Percentiles rank a stretch among this genome's conserved stretches.
Evolutionary conservation across 441 rosid genomes (phyloP).

Genomic region (Arabidopsis hybrid): DNA sequence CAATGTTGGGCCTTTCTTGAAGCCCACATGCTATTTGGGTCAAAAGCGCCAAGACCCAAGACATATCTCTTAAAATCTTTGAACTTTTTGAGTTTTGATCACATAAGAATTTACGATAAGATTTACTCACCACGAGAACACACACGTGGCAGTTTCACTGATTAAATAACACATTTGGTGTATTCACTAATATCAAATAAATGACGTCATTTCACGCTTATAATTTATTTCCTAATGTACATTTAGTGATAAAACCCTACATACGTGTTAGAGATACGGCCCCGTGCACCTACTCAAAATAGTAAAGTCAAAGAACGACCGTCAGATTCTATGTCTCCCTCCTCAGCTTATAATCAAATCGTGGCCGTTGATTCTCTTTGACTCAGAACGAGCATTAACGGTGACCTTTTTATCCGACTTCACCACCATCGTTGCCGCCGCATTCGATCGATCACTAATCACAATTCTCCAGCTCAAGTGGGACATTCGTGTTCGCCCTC

Average conservation of each 20-base stretch:
- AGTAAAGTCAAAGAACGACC: background rate
- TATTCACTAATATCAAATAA: background rate
- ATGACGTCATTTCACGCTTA: background rate
- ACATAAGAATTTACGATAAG: background rate
- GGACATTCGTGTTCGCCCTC: constrained; percentile 8
- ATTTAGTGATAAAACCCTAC: background rate
- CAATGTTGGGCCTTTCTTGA: background rate
- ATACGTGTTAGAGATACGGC: background rate
- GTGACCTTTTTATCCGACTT: background rate
- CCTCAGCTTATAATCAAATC: background rate
- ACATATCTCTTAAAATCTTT: background rate
- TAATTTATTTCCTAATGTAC: too few relatives aligned
- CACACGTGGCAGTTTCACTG: background rate
- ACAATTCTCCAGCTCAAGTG: constrained; percentile 15
- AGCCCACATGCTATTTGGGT: background rate
- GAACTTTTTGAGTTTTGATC: background rate
- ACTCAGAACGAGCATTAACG: background rate
- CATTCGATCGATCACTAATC: background rate
- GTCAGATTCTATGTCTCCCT: background rate
- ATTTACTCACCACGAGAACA: background rate
- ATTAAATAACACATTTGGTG: background rate
- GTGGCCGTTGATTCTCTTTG: background rate
- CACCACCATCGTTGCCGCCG: background rate
- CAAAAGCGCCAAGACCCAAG: background rate
- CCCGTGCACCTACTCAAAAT: background rate